Evolutionary conservation across 768 basidiomycete genomes (phyloP), one percentile per base, ranked within the genome.

Genomic region (Phanerodontia chrysosporium): DNA sequence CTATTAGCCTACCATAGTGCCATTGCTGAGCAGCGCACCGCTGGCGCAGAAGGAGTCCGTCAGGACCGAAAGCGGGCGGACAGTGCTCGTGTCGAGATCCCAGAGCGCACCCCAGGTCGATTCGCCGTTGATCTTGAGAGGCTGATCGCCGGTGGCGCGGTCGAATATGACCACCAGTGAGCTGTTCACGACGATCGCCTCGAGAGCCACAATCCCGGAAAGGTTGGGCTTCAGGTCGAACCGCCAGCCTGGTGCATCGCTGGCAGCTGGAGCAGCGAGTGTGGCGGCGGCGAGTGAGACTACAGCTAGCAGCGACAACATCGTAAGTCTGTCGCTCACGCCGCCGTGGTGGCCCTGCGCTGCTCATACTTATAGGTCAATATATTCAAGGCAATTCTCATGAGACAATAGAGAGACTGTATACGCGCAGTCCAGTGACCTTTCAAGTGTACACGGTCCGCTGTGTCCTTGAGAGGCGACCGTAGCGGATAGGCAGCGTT

Each of bases 1-100:
- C 18, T 13, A 30, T 48, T 10, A 35, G 46, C 63, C 25, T 16
- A 72, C 69, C 72, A 73, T 69, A 8, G 71, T 66, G 2, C 71
- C 74, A 49, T 75, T 75, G 52, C 69, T 69, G 22, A 75, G 51
- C 7, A 72, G 57, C 1, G 63, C 69, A 2, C 73, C 72, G 22
- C 66, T 65, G 1, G 71, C 73, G 57, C 73, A 74, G 63, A 73
- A 74, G 0, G 68, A 65, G 61, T 74, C 68, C 6, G 71, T 68
- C 2, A 68, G 36, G 9, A 71, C 66, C 27, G 70, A 54, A 36
- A 73, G 48, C 2, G 72, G 55, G 8, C 58, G 52, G 13, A 59
- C 58, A 9, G 63, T 56, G 57, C 58, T 66, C 9, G 63, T 66
- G 44, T 67, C 54, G 22, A 69, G 51, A 42, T 69, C 57, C 58